Evolutionary conservation across 805 yeast species (phyloP), one percentile per base, ranked within the genome.

Genomic region (Blastobotrys americana): DNA sequence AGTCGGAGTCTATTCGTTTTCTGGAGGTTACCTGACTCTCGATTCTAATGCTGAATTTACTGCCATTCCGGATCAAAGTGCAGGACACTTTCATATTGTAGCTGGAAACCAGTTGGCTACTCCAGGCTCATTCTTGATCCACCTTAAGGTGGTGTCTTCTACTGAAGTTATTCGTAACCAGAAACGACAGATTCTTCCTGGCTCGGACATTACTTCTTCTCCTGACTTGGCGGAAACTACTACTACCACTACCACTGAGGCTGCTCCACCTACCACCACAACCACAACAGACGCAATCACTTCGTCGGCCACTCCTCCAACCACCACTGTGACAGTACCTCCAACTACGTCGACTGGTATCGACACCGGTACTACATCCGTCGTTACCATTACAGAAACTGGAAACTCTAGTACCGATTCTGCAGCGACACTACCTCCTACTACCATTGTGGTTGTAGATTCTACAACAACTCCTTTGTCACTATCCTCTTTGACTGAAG

Each of bases 321-420:
- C 27, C 19, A 16, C 31, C 21, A 21, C 40, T 10, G 6, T n/a
- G 8, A 4, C 38, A 5, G 19, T 10, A 5, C 22, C n/a, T 22
- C 16, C 38, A 20, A 19, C 5, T 4, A 35, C 19, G 16, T 13
- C 38, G 10, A 16, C 18, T n/a, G 8, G 21, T 4, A 6, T n/a
- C 19, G 19, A 4, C 38, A 33, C 15, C 8, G 8, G 4, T 18
- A 33, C 35, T 4, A 16, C 17, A 18, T 18, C 35, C 5, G 5
- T 15, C 4, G 19, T 8, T 22, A 35, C 38, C 19, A 35, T 35
- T 22, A 35, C 38, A 3, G 38, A 35, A 22, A 35, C 38, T 35
- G 31, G 10, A 8, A 13, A 25, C 10, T 13, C 31, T 13, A 25
- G 10, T 25, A 25, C 31, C 31, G 31, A 13, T 8, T 25, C 31